phyloP scores from a whole-genome alignment of 2,329 filamentous ascomycete genomes.

The Dactylellina cionopaga region DNA sequence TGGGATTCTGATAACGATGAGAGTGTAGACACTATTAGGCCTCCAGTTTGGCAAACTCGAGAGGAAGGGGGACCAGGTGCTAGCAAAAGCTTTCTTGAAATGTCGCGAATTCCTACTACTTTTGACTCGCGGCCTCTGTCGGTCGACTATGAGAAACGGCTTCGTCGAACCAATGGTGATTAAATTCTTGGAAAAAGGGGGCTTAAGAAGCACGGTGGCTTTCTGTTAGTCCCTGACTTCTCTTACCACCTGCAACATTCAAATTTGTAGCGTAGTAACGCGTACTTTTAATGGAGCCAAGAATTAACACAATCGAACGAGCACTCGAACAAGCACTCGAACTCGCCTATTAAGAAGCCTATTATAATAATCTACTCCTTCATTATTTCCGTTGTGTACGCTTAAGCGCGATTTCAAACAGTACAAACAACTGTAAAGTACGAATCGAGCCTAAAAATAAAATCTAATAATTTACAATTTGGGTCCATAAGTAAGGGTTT shows the following conservation, averaged over 20 bases:
- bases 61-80: background rate
- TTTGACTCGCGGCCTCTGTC: background rate
- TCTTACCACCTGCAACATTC: background rate
- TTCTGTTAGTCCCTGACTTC: background rate
- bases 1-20: background rate
- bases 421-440: no score
- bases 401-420: no score
- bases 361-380: no score
- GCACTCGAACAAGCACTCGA: no score
- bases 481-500: no score
- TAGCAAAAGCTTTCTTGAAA: slow-evolving; percentile 1
- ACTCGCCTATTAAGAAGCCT: no score
- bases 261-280: background rate
- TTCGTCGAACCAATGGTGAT: no score
- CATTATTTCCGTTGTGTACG: no score
- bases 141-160: no score
- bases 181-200: no score
- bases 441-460: no score
- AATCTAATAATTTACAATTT: no score
- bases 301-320: background rate
- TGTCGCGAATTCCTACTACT: background rate
- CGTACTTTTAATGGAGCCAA: background rate
- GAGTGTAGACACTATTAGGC: background rate
- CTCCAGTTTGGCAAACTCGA: background rate
- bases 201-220: background rate